phyloP scores from a whole-genome alignment of 2,329 filamentous ascomycete species.

The Annulohypoxylon truncatum region DNA sequence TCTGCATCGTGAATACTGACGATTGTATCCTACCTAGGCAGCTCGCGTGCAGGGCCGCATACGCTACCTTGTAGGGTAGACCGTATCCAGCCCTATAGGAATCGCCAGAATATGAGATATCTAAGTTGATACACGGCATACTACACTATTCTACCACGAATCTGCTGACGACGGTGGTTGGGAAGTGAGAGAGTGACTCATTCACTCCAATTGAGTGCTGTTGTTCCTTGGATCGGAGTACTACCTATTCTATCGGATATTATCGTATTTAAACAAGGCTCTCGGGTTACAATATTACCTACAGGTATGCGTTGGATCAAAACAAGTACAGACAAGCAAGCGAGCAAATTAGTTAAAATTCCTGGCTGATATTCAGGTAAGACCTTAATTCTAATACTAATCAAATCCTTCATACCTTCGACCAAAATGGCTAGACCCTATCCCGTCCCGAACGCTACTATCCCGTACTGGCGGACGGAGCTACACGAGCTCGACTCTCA shows the following conservation, averaged over 20 bases:
- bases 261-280: background rate
- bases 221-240: background rate
- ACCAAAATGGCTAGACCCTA: constrained; percentile 31
- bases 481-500: constrained; percentile 63
- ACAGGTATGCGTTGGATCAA: too few species aligned
- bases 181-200: constrained; percentile 22
- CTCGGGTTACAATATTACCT: too few species aligned
- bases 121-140: background rate
- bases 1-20: background rate
- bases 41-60: constrained; percentile 6
- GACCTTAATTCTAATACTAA: constrained; percentile 17
- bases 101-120: background rate
- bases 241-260: background rate
- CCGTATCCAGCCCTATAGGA: background rate
- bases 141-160: constrained; percentile 16
- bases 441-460: constrained; percentile 51
- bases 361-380: background rate
- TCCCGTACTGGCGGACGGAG: constrained; percentile 66
- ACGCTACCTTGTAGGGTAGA: background rate
- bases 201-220: constrained; percentile 1
- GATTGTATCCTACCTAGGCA: background rate
- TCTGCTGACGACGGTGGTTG: constrained; percentile 24
- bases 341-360: background rate
- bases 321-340: background rate
- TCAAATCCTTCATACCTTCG: background rate